Base-by-base conservation (phyloP, 805 yeast genomes). In the Zygosaccharomyces bisporus region DNA sequence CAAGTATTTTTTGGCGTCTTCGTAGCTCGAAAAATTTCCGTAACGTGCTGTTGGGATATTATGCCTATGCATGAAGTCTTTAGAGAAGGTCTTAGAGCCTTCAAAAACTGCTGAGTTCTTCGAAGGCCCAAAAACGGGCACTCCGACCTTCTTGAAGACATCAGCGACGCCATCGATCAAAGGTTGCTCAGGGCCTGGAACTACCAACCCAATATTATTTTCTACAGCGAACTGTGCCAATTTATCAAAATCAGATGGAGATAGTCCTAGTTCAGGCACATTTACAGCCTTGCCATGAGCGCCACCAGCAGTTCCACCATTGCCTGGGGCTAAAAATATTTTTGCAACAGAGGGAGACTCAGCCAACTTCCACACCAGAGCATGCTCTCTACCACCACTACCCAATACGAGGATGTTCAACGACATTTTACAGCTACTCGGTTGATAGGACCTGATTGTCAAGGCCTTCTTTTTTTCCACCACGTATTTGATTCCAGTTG, bases 111-210 rank as follows among this genome's bases (percentile, higher is more conserved):
- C 97, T 46, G 98, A 99, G 56, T 77, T 75, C 17, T 76, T 83
- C 30, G 86, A 77, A n/a, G 99, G 99, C 12, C 99, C 99, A 71
- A 93, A 93, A 13, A 90, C 96, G 20, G 96, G 95, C 53, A 93
- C 82, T 52, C 99, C 99, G 41, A 83, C 84, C 46, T 78, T 79
- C 50, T 77, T 70, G 73, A 93, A 89, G 43, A 71, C 71, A 13
- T 81, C 66, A 20, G 90, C 66, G 49, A 93, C 80, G 41, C 99
- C 99, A 59, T 93, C 97, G 24, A 95, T 97, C 50, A 95, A 74
- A 29, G 99, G 98, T 69, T 89, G 96, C 69, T 93, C 99, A n/a
- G 99, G 99, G 25, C 99, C 99, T 29, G 99, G 98, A 34, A 93
- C 74, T 4, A 88, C 98, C 45, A 93, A 72, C 41, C 73, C 76